Evolutionary conservation across 164 flowering plant species (phyloP).

Genomic region (Protea cynaroides): DNA sequence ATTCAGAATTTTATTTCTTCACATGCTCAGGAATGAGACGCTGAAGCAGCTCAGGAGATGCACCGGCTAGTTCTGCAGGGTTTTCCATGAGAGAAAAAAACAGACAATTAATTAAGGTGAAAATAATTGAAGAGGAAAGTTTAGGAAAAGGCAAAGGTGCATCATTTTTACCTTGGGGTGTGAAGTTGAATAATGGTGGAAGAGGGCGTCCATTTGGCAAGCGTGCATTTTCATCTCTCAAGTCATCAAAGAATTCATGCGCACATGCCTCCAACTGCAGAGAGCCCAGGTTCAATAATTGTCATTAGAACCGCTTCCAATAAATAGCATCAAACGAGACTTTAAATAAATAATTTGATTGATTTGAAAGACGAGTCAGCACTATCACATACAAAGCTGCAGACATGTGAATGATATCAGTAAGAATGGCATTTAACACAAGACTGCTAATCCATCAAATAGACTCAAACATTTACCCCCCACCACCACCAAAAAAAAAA

Average conservation of each 20-base stretch:
- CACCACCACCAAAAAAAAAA: too few relatives aligned
- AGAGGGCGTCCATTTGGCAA: slow-evolving; percentile 71
- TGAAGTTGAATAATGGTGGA: slow-evolving; percentile 86
- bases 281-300: not conserved
- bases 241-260: slow-evolving; percentile 80
- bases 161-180: slow-evolving; percentile 62
- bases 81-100: not conserved
- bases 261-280: slow-evolving; percentile 90
- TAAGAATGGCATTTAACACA: too few relatives aligned
- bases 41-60: slow-evolving; percentile 50
- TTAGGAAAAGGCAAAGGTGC: not conserved
- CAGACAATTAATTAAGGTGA: too few relatives aligned
- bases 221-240: slow-evolving; percentile 64
- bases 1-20: slow-evolving; percentile 26
- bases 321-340: too few relatives aligned
- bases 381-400: too few relatives aligned
- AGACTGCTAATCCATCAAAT: too few relatives aligned
- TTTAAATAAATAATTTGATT: too few relatives aligned
- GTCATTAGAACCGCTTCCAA: too few relatives aligned
- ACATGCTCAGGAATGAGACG: slow-evolving; percentile 69
- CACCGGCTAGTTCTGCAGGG: slow-evolving; percentile 55
- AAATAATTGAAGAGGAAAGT: not conserved
- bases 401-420: too few relatives aligned
- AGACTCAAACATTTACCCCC: too few relatives aligned
- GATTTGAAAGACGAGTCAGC: too few relatives aligned